Conservation (phyloP, 1,284 basidiomycete species). For the Trichosporon sp. region DNA sequence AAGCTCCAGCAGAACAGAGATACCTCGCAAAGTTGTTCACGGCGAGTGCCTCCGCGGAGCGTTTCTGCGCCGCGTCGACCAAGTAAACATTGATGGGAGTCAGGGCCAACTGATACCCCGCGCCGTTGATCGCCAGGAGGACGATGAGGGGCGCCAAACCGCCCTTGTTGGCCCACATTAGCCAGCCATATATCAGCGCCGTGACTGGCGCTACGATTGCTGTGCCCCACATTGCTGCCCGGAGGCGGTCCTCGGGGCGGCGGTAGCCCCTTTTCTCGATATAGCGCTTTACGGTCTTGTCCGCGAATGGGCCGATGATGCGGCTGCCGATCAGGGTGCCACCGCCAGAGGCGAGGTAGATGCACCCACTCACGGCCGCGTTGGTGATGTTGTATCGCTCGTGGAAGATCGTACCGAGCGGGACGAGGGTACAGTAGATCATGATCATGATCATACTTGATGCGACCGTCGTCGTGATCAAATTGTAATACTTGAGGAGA, state of each 20-base stretch:
- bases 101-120: slow-evolving; percentile 49
- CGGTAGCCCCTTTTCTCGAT: slow-evolving; percentile 52
- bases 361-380: slow-evolving; percentile 57
- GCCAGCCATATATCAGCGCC: slow-evolving; percentile 40
- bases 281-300: slow-evolving; percentile 52
- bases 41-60: slow-evolving; percentile 54
- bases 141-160: slow-evolving; percentile 40
- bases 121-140: slow-evolving; percentile 48
- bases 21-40: slow-evolving; percentile 45
- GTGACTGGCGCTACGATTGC: slow-evolving; percentile 50
- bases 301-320: slow-evolving; percentile 55
- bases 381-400: slow-evolving; percentile 58
- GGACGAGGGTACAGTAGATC: slow-evolving; percentile 30
- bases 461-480: slow-evolving; percentile 35
- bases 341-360: slow-evolving; percentile 58
- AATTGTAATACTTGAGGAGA: slow-evolving; percentile 58
- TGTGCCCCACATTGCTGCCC: slow-evolving; percentile 52
- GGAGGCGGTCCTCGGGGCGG: slow-evolving; percentile 59
- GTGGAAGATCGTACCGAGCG: slow-evolving; percentile 32
- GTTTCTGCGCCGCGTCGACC: slow-evolving; percentile 55
- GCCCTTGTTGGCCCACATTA: slow-evolving; percentile 29
- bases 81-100: slow-evolving; percentile 56
- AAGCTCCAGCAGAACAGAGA: slow-evolving; percentile 48
- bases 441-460: slow-evolving; percentile 29
- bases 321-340: slow-evolving; percentile 60